These are phyloP conservation scores for Neonectria sp. DNA, from an alignment of 2,329 filamentous ascomycete genomes.

Conservation along the genomic window DNA sequence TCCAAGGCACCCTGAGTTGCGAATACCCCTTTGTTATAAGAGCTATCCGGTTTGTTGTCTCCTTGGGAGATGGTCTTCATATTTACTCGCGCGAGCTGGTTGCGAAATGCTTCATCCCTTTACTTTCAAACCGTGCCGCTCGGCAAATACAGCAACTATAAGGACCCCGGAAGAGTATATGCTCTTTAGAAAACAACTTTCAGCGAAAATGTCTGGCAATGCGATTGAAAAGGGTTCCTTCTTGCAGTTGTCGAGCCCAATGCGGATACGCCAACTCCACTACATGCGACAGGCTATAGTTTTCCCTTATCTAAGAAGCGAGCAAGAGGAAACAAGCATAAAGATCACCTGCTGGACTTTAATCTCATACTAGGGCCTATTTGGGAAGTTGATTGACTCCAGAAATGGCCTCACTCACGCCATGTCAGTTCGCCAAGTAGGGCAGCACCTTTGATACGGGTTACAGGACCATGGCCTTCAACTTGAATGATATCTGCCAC, in stretches of 20 bases:
- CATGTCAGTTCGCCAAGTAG: neutral
- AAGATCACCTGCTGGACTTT: neutral
- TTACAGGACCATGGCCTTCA: neutral
- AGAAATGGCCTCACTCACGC: neutral
- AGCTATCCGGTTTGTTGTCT: neutral
- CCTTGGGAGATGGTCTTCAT: neutral
- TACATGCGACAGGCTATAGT: neutral
- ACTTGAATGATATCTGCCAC: neutral
- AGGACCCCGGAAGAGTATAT: neutral
- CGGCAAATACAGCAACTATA: neutral
- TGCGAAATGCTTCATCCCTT: neutral
- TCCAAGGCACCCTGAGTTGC: neutral
- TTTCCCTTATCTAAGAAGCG: neutral
- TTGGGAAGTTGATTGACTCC: neutral
- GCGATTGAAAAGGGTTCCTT: neutral
- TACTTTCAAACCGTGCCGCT: neutral
- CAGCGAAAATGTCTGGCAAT: neutral
- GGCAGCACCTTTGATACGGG: neutral
- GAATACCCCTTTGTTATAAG: neutral
- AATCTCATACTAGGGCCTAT: neutral
- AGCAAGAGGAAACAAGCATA: neutral
- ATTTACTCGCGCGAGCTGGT: neutral
- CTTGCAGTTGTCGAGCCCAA: neutral
- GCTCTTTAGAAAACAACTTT: neutral
- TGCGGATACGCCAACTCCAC: neutral